Evolutionary conservation across 768 basidiomycete genomes (phyloP), one percentile per base, ranked within the genome.

Genomic region (Strobilomyces dryophilus): DNA sequence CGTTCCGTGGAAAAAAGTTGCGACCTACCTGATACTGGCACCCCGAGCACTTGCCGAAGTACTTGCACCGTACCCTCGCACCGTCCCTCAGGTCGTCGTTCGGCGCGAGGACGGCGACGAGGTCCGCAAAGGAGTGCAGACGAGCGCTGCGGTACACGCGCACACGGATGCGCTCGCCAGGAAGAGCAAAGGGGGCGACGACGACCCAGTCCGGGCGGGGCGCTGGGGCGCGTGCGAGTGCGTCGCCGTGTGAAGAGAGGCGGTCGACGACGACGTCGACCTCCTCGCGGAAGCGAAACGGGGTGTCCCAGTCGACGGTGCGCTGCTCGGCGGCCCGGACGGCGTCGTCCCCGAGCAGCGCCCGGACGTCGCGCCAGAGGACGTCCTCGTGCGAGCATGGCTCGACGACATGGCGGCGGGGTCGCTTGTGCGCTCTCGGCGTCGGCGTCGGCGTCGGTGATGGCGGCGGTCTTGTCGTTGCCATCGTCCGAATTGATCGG

Each of bases 31-130:
- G 94, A 66, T 93, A 92, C 69, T 98, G 95, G 66, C 95, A 99
- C 2, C 95, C 95, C 1, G 82, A 90, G 69, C 95, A 98, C 36
- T 73, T 74, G 0, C 88, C 88, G 73, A 97, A 98, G 66, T 98
- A 94, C 56, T 83, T 81, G 72, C 95, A 98, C 55, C 77, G 74
- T 0, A 89, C 79, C 21, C 81, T 73, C 27, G 68, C 75, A 59
- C 81, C 74, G 59, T 93, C 89, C 48, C 94, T 74, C 51, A 88
- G 70, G 36, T 77, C 78, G 0, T 66, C 55, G 66, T 88, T 93
- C n/a, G 85, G 80, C 1, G 68, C 70, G 32, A 87, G 53, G 26
- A 94, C 74, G 44, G 80, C 75, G 6, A 95, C 36, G 1, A 93
- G 76, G 60, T 93, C 89, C 7, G 85, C 92, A 51, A 81, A 76